A percentile compares a stretch with the other conserved stretches of the same genome.
These are phyloP conservation scores for Lipomyces yamadae DNA, from an alignment of 805 yeast species.

Conservation along the genomic window DNA sequence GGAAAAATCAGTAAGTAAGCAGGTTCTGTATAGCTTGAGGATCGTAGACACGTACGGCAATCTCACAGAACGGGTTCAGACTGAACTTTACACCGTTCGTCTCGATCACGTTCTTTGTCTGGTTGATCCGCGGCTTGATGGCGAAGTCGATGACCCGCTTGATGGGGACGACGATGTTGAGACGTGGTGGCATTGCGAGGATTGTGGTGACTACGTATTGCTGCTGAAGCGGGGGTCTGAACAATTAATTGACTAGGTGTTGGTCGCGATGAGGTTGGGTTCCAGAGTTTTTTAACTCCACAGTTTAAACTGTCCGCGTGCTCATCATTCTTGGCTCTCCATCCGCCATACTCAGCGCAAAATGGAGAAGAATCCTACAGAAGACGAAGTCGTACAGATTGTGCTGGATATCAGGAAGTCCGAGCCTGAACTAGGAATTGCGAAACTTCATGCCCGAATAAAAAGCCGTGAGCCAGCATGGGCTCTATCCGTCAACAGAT, in stretches of 20 bases:
- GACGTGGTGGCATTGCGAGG: slow-evolving; percentile 20
- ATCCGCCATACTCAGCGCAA: not conserved
- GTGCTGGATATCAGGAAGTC: slow-evolving; percentile 15
- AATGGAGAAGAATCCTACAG: slow-evolving; percentile 22
- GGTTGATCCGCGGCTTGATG: slow-evolving; percentile 88
- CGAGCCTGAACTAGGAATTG: slow-evolving; percentile 51
- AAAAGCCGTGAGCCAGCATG: slow-evolving; percentile 62
- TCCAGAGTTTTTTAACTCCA: not conserved
- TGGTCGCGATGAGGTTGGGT: not conserved
- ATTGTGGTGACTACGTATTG: not conserved
- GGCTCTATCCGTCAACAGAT: slow-evolving; percentile 64
- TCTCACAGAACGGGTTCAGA: slow-evolving; percentile 97
- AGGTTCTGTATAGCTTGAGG: no score
- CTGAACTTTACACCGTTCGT: slow-evolving; percentile 88
- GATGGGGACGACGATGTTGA: slow-evolving; percentile 82
- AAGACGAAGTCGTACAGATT: slow-evolving; percentile 18
- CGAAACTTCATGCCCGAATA: slow-evolving; percentile 58
- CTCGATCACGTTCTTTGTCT: slow-evolving; percentile 81
- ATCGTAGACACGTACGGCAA: slow-evolving; percentile 57
- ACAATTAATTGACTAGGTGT: not conserved
- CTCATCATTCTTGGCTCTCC: not conserved
- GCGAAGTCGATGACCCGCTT: slow-evolving; percentile 95
- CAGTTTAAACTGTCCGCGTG: not conserved
- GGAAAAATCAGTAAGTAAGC: not conserved
- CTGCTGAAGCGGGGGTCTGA: not conserved